Conservation (phyloP, 352 stramenopile species). For the Phytophthora tentaculata region DNA sequence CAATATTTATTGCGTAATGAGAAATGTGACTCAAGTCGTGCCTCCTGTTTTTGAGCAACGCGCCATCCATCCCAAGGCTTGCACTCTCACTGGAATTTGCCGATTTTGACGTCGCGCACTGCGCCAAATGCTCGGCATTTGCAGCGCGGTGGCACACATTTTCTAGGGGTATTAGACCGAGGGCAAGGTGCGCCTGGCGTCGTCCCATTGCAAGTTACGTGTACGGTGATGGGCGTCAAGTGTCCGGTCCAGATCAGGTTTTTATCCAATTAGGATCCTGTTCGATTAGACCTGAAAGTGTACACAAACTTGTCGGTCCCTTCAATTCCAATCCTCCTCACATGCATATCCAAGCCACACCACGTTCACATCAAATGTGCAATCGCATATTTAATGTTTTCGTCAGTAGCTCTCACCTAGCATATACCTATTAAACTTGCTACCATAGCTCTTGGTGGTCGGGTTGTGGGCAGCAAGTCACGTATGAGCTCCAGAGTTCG, state of each 20-base stretch:
- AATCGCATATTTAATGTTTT: neutral
- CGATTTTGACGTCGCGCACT: neutral
- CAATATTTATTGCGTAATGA: neutral
- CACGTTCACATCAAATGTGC: neutral
- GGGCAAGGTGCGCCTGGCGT: constrained; percentile 3
- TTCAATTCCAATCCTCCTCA: constrained; percentile 14
- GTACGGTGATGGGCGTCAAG: constrained; percentile 21
- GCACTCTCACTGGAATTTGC: neutral
- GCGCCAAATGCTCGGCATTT: constrained; percentile 5
- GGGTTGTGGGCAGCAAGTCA: constrained; percentile 22
- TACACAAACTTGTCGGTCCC: constrained; percentile 17
- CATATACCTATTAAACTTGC: constrained; percentile 21
- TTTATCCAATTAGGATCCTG: constrained; percentile 7
- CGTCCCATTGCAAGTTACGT: constrained; percentile 14
- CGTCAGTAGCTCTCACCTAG: neutral
- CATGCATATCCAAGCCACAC: constrained; percentile 1
- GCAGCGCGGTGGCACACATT: constrained; percentile 24
- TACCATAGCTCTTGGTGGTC: constrained; percentile 20
- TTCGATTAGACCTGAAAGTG: neutral
- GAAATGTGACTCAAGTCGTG: neutral
- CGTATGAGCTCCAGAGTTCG: constrained; percentile 23
- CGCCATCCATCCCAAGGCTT: neutral
- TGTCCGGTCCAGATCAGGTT: constrained; percentile 7
- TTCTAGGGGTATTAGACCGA: constrained; percentile 6
- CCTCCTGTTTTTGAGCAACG: constrained; percentile 14